phyloP scores from a whole-genome alignment of 441 rosid genomes.

The Populus hybrid region DNA sequence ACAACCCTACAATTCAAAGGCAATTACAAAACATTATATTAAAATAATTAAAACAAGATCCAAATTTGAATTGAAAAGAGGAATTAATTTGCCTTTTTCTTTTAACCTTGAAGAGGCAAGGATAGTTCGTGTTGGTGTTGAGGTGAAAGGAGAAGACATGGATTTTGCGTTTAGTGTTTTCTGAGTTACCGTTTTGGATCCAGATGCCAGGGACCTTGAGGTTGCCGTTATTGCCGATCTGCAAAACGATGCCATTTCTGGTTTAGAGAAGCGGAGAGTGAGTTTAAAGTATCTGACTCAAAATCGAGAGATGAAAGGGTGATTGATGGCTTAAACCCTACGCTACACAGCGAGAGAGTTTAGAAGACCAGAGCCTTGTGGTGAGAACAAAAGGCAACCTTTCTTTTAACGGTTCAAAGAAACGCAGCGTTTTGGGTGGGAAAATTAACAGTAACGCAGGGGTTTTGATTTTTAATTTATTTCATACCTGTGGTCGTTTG shows the following conservation, averaged over 20 bases:
- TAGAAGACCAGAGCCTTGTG: neutral
- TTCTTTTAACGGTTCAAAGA: neutral
- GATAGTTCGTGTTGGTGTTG: conserved; percentile 39
- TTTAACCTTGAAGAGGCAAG: conserved; percentile 55
- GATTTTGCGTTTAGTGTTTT: conserved; percentile 29
- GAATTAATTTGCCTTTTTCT: neutral
- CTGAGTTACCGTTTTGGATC: conserved; percentile 43
- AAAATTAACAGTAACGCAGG: too few relatives aligned
- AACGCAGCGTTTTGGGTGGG: neutral
- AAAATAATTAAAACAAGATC: neutral
- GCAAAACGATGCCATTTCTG: conserved; percentile 65
- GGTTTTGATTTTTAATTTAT: too few relatives aligned
- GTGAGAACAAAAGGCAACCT: conserved; percentile 2
- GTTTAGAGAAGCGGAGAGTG: neutral
- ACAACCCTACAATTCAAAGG: conserved; percentile 36
- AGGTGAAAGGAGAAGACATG: conserved; percentile 28
- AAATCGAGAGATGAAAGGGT: neutral
- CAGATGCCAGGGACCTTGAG: conserved; percentile 52
- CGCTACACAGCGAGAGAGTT: too few relatives aligned
- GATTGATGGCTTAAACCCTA: conserved; percentile 8
- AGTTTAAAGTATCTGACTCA: too few relatives aligned
- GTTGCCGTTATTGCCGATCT: conserved; percentile 51
- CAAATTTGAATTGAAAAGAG: neutral
- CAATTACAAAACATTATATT: neutral
- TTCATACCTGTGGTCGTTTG: too few relatives aligned